Conservation (phyloP, 148 eudicot genomes). For the Persicaria maculosa region DNA sequence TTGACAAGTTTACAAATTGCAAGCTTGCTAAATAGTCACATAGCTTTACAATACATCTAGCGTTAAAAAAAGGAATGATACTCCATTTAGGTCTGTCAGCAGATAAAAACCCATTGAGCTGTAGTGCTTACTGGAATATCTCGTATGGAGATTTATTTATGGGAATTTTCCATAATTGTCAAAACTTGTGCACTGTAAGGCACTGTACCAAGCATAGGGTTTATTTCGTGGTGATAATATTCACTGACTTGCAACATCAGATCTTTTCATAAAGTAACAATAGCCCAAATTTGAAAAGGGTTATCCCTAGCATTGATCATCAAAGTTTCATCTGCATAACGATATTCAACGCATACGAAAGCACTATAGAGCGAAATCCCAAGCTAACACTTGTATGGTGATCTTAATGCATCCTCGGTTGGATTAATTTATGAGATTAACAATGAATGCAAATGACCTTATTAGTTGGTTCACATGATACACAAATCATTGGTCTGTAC, state of each 20-base stretch:
- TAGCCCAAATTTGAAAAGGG: no score
- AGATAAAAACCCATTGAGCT: background rate
- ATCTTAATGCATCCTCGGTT: no score
- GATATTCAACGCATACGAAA: background rate
- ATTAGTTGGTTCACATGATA: no score
- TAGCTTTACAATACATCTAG: background rate
- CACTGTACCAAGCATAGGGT: background rate
- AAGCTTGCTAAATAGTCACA: background rate
- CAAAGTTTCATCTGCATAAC: background rate
- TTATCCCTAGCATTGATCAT: no score
- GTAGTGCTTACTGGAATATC: background rate
- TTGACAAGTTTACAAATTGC: background rate
- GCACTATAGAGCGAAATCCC: no score
- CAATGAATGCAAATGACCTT: no score
- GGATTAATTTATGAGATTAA: no score
- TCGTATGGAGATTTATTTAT: background rate
- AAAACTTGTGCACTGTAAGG: background rate
- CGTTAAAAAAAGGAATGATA: background rate
- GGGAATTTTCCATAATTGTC: background rate
- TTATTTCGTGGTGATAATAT: background rate
- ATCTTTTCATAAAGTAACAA: background rate
- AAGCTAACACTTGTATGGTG: no score
- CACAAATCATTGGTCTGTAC: no score
- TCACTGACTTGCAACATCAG: background rate
- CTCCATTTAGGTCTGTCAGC: background rate